Conservation (phyloP, 2,329 filamentous ascomycete genomes). For the Xenoacremonium recifei region DNA sequence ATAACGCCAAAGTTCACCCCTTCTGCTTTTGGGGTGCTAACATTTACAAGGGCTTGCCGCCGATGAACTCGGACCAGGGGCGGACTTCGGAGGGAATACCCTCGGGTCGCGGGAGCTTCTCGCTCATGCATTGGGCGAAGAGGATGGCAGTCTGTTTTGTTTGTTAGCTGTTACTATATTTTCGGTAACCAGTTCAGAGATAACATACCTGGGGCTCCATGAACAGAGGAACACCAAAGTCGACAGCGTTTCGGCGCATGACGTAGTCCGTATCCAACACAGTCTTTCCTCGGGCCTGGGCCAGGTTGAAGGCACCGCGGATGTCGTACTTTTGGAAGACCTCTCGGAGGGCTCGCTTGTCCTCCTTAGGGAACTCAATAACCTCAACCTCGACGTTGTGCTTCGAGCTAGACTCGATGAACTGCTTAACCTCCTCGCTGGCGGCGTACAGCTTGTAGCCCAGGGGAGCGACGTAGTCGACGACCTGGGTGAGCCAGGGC, state of each 20-base stretch:
- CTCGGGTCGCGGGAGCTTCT: constrained; percentile 86
- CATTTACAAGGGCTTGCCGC: constrained; percentile 73
- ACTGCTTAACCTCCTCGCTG: constrained; percentile 74
- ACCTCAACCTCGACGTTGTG: constrained; percentile 73
- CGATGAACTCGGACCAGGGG: constrained; percentile 94
- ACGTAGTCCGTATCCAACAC: constrained; percentile 93
- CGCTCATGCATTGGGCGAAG: constrained; percentile 94
- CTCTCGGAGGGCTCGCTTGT: constrained; percentile 91
- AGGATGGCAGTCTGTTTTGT: constrained; percentile 78
- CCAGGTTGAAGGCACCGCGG: constrained; percentile 92
- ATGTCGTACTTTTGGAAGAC: constrained; percentile 98
- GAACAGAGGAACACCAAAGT: constrained; percentile 96
- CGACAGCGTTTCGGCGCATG: constrained; percentile 96
- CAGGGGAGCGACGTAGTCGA: constrained; percentile 83
- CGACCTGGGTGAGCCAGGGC: constrained; percentile 72
- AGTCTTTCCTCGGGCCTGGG: constrained; percentile 78
- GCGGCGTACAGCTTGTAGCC: constrained; percentile 95
- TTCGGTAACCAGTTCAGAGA: background rate
- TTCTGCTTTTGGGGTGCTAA: background rate
- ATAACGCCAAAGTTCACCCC: constrained; percentile 17
- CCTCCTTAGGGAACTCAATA: constrained; percentile 94
- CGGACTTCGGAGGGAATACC: constrained; percentile 90
- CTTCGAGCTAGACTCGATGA: constrained; percentile 72
- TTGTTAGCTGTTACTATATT: constrained; percentile 30
- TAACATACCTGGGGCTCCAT: constrained; percentile 91